Conservation (phyloP, 345 rosid genomes). For the Orychophragmus violaceus region DNA sequence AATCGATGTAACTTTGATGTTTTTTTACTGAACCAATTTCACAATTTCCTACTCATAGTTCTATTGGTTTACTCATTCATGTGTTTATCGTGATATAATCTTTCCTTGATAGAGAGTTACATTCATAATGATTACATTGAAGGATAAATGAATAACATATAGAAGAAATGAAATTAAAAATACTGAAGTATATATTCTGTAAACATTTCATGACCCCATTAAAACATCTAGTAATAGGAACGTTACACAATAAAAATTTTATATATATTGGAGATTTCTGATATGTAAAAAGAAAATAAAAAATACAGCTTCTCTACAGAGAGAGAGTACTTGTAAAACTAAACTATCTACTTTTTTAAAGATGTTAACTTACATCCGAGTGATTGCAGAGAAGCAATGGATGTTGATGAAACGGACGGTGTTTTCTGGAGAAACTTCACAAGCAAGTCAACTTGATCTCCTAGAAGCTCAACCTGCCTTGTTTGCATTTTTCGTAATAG, state of each 20-base stretch:
- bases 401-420: conserved; percentile 36
- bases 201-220: too few relatives aligned
- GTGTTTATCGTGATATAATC: too few relatives aligned
- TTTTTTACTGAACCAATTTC: too few relatives aligned
- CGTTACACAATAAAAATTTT: background rate
- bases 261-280: conserved; percentile 38
- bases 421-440: conserved; percentile 46
- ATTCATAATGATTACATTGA: background rate
- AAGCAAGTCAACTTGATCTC: conserved; percentile 71
- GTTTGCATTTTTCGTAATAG: too few relatives aligned
- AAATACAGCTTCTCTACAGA: background rate
- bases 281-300: conserved; percentile 35
- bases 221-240: background rate
- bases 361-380: conserved; percentile 36
- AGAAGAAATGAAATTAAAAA: too few relatives aligned
- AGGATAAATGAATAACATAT: background rate
- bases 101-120: too few relatives aligned
- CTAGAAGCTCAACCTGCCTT: conserved; percentile 83
- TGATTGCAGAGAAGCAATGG: conserved; percentile 38
- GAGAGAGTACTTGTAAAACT: background rate
- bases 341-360: conserved; percentile 13
- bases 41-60: too few relatives aligned
- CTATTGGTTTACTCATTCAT: too few relatives aligned
- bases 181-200: too few relatives aligned
- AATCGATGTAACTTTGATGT: too few relatives aligned